A percentile compares a stretch with the other conserved stretches of the same genome.
Evolutionary conservation across 768 basidiomycete species (phyloP).

Genomic region (Leccinum disarticulatum): DNA sequence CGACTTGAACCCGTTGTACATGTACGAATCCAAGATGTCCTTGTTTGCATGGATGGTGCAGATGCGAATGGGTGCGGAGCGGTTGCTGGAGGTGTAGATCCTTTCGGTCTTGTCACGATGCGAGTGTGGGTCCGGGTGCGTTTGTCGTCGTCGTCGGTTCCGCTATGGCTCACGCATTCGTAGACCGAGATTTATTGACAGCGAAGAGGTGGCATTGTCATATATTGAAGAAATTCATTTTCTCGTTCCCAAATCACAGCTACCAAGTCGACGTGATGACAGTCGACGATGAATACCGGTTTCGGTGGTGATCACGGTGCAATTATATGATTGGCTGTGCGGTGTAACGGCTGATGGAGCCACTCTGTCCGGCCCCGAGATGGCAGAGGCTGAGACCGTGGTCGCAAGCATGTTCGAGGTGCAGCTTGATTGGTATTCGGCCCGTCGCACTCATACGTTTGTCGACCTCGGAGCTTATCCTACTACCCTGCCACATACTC

Average conservation of each 20-base stretch:
- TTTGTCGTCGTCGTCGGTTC: neutral
- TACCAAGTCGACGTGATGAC: too few species aligned
- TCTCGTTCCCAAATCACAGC: too few species aligned
- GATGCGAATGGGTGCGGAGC: slow-evolving; percentile 79
- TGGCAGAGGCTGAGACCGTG: slow-evolving; percentile 57
- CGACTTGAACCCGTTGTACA: too few species aligned
- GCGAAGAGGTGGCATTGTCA: slow-evolving; percentile 57
- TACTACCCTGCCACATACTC: too few species aligned
- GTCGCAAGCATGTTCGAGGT: slow-evolving; percentile 39
- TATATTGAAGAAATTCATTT: too few species aligned
- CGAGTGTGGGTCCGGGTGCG: slow-evolving; percentile 78
- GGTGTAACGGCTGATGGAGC: too few species aligned
- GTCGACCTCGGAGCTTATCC: too few species aligned
- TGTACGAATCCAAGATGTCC: slow-evolving; percentile 94
- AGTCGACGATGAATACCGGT: too few species aligned
- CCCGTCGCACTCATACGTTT: too few species aligned
- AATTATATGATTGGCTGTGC: slow-evolving; percentile 71
- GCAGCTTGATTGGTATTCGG: too few species aligned
- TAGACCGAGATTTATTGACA: slow-evolving; percentile 79
- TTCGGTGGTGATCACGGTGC: slow-evolving; percentile 84
- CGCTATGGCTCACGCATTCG: neutral
- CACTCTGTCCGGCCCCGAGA: slow-evolving; percentile 58
- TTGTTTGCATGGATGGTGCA: slow-evolving; percentile 83
- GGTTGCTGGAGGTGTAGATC: slow-evolving; percentile 74
- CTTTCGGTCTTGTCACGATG: slow-evolving; percentile 76